phyloP scores from a whole-genome alignment of 176 grass and related monocot genomes.

The Cenchrus americanus region DNA sequence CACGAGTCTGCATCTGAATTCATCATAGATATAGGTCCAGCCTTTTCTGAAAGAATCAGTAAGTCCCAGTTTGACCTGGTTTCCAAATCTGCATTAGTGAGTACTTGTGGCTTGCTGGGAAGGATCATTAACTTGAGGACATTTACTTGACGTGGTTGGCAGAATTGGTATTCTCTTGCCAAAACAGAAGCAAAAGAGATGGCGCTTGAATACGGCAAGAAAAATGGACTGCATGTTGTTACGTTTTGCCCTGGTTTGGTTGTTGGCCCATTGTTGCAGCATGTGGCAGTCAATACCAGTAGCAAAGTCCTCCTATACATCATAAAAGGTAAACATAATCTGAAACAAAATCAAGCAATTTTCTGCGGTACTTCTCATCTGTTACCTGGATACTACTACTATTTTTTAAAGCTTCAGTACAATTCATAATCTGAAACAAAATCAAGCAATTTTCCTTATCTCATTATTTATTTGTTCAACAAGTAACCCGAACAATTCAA shows the following conservation, averaged over 20 bases:
- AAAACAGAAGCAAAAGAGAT: constrained; percentile 54
- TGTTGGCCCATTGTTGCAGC: constrained; percentile 46
- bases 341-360: background rate
- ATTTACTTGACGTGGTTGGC: background rate
- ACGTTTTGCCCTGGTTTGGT: constrained; percentile 31
- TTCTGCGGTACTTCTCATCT: background rate
- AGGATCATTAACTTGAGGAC: background rate
- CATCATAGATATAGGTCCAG: background rate
- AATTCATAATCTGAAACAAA: background rate
- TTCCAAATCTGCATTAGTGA: background rate
- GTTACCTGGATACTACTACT: background rate
- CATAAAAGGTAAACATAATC: constrained; percentile 31
- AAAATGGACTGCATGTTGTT: constrained; percentile 41
- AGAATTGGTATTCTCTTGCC: constrained; percentile 53
- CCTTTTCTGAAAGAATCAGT: background rate
- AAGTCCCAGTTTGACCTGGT: background rate
- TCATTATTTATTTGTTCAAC: background rate
- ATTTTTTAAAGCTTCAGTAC: background rate
- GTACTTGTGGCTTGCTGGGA: background rate
- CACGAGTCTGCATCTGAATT: background rate
- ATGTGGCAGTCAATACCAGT: constrained; percentile 40
- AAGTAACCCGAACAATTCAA: background rate
- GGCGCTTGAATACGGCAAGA: constrained; percentile 39
- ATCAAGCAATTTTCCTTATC: background rate
- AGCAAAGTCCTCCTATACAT: constrained; percentile 32